A percentile compares a stretch with the other conserved stretches of the same genome.
These are phyloP conservation scores for Leptographium procerum DNA, from an alignment of 2,329 filamentous ascomycete species.

Conservation along the genomic window DNA sequence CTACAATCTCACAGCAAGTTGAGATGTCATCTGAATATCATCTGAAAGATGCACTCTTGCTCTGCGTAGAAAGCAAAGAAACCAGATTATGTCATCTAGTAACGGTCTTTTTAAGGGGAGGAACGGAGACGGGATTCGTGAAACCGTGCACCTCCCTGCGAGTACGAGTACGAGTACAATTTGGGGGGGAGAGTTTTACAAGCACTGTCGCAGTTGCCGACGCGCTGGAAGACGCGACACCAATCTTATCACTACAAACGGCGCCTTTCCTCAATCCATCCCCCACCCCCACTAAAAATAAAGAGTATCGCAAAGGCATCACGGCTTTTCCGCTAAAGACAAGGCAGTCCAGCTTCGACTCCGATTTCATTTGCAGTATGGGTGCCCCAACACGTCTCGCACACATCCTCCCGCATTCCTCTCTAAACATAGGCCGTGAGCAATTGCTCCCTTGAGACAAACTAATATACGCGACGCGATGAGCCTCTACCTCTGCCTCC, in stretches of 20 bases:
- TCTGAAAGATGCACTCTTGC: no score
- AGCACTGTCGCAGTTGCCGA: background rate
- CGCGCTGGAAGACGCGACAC: background rate
- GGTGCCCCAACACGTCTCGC: background rate
- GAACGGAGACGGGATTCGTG: background rate
- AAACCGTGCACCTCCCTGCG: background rate
- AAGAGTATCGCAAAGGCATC: background rate
- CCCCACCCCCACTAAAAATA: background rate
- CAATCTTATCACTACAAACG: background rate
- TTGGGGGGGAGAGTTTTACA: no score
- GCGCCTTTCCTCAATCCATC: background rate
- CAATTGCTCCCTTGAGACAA: background rate
- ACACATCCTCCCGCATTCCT: background rate
- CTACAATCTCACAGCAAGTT: no score
- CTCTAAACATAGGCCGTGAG: background rate
- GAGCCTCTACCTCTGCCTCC: background rate
- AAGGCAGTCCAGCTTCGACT: background rate
- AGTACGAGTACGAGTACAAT: no score
- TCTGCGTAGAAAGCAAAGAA: no score
- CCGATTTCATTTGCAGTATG: background rate
- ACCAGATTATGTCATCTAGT: no score
- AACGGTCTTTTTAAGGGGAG: no score
- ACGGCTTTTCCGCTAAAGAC: background rate
- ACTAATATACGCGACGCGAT: background rate
- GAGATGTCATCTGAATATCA: no score